Evolutionary conservation across 2,329 filamentous ascomycete genomes (phyloP), one percentile per base, ranked within the genome.

Genomic region (Nemania abortiva): DNA sequence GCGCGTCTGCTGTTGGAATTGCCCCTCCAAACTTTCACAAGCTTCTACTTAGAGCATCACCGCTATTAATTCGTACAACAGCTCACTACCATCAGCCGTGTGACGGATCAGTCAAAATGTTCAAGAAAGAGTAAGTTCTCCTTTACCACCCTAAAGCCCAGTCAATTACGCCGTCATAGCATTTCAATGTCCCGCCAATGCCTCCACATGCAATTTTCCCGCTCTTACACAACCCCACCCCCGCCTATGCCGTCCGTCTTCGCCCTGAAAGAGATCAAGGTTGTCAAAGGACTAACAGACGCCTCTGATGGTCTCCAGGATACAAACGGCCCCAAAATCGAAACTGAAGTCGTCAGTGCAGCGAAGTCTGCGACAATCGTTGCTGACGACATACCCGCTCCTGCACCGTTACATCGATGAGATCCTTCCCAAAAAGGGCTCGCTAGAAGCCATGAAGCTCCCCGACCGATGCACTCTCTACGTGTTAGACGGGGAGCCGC

Each of bases 271-370:
- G 7, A 53, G 15, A 15, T 3, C 6, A 15, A 6, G 5, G 11
- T 5, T 15, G 22, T 15, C 3, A 10, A 63, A 13, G 34, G 31
- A 57, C 27, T 18, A 31, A 27, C 50, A 65, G 15, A 15, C 34
- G n/a, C 7, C 6, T 15, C 18, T 34, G 13, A 45, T 18, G 24
- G 69, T 70, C 57, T 56, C 57, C 74, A 95, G 92, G 74, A 90
- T 97, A 80, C 85, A 90, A 76, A 84, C 91, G 29, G 89, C 92
- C 74, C 91, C 93, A 65, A 97, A 96, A 84, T 94, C 94, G 76
- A 98, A 98, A 86, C 93, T 98, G 82, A 99, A 98, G 84, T 98
- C 95, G 73, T 97, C 94, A 27, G 93, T 94, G 65, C 95, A 98
- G 85, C 93, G 96, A 78, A 89, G 86, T 72, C 91, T 99, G 76